A percentile compares a stretch with the other conserved stretches of the same genome.
These are phyloP conservation scores for Corynascus novoguineensis DNA, from an alignment of 495 filamentous ascomycete species.

Conservation along the genomic window DNA sequence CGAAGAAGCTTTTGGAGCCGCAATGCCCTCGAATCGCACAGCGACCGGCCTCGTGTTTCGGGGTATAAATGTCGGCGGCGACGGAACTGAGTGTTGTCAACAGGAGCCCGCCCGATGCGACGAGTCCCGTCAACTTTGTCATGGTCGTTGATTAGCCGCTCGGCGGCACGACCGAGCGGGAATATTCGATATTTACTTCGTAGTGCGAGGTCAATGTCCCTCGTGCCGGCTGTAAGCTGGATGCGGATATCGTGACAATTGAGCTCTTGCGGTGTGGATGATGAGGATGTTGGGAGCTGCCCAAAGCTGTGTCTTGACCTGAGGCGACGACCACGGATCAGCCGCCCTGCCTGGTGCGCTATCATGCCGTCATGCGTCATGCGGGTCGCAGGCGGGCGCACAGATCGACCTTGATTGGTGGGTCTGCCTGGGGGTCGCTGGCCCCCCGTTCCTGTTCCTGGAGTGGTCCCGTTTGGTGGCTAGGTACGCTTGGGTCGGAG, in stretches of 20 bases:
- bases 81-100: slow-evolving; percentile 29
- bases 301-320: neutral
- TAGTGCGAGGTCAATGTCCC: neutral
- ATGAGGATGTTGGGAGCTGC: slow-evolving; percentile 2
- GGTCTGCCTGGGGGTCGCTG: slow-evolving; percentile 1
- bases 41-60: slow-evolving; percentile 78
- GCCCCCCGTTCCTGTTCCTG: slow-evolving; percentile 16
- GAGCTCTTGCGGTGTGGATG: neutral
- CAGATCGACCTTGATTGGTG: slow-evolving; percentile 11
- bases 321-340: neutral
- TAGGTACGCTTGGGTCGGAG: neutral
- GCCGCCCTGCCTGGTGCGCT: neutral
- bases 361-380: slow-evolving; percentile 20
- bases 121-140: slow-evolving; percentile 30
- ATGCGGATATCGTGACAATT: neutral
- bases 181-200: neutral
- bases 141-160: slow-evolving; percentile 26
- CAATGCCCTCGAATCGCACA: slow-evolving; percentile 91
- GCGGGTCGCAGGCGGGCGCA: neutral
- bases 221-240: neutral
- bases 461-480: slow-evolving; percentile 5
- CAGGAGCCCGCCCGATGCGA: slow-evolving; percentile 35
- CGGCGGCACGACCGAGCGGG: slow-evolving; percentile 21
- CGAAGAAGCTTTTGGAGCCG: slow-evolving; percentile 82
- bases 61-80: slow-evolving; percentile 37